Base-by-base conservation (phyloP, 345 rosid species). In the Lepidium sativum region DNA sequence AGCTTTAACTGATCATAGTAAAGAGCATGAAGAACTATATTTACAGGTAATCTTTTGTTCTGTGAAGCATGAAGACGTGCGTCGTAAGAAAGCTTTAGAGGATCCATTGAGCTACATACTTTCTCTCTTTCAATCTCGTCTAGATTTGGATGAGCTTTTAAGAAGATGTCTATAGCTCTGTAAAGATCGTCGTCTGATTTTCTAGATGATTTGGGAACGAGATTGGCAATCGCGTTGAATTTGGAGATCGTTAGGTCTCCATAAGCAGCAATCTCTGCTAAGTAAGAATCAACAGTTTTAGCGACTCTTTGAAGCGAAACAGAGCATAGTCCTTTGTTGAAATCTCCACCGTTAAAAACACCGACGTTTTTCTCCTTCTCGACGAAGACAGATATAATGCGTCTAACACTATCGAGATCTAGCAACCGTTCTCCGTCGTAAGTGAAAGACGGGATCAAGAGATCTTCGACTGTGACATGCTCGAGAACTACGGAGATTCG, bases 41-140 rank as follows among this genome's bases (percentile, higher is more conserved):
- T 91, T 5, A 94, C 95, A 0, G 99, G 99, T 32, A 94, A 61
- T 17, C 99, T 77, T 72, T 94, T 94, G 90, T 94, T 94, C 68
- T 90, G 88, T 9, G 99, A 87, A 18, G 99, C 99, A 54, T 94
- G 99, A 12, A 90, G 79, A 67, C 99, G 81, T 11, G 99, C 99
- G 61, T 89, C 95, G 68, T 84, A 77, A 3, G 99, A 86, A 4
- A 94, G 81, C 69, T 87, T 94, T 38, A 94, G 59, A 7, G 97
- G 81, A 17, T 94, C 99, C 96, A 94, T 84, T 33, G 82, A 81
- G 70, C 97, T 86, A 67, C 99, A 94, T 0, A 80, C 84, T 69
- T 94, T 94, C 76, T 94, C 99, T 37, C 96, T 65, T 50, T 83
- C 97, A 0, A 94, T 88, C 81, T 94, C 99, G 16, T 94, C 99